Percentiles rank a stretch among this genome's conserved stretches.
phyloP scores from a whole-genome alignment of 371 early-diverging fungal species.

The Umbelopsis sp. region DNA sequence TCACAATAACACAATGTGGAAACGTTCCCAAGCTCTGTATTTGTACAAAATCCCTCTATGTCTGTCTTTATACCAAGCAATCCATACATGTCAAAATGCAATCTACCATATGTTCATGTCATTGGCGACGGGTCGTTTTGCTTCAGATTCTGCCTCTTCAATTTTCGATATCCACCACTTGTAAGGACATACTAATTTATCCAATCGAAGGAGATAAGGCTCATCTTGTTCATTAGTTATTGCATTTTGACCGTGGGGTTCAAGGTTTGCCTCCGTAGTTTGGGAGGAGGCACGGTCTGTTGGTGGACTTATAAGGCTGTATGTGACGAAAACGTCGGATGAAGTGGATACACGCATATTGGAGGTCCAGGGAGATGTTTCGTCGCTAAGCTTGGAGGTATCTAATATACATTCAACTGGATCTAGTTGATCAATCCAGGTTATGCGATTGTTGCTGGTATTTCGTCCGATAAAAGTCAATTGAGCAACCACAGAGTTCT shows the following conservation, averaged over 20 bases:
- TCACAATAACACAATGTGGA: background rate
- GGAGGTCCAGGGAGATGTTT: background rate
- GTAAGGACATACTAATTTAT: background rate
- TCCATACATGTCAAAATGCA: background rate
- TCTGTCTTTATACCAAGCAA: background rate
- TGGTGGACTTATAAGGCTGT: background rate
- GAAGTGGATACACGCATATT: background rate
- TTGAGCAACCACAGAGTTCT: background rate
- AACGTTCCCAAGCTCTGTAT: background rate
- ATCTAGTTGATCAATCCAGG: background rate
- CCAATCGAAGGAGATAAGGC: background rate
- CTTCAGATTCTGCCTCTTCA: background rate
- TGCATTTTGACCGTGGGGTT: background rate
- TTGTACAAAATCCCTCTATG: background rate
- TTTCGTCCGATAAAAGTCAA: background rate
- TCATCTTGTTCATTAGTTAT: background rate
- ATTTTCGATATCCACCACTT: slow-evolving; percentile 1
- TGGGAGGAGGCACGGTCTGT: background rate
- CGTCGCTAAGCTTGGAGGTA: background rate
- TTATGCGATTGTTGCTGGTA: background rate
- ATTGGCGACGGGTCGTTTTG: background rate
- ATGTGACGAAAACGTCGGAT: background rate
- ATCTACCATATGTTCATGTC: slow-evolving; percentile 7
- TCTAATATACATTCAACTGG: background rate
- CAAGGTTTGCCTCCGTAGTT: background rate